Evolutionary conservation across 2,329 filamentous ascomycete species (phyloP).

Genomic region (Fusarium domesticum): DNA sequence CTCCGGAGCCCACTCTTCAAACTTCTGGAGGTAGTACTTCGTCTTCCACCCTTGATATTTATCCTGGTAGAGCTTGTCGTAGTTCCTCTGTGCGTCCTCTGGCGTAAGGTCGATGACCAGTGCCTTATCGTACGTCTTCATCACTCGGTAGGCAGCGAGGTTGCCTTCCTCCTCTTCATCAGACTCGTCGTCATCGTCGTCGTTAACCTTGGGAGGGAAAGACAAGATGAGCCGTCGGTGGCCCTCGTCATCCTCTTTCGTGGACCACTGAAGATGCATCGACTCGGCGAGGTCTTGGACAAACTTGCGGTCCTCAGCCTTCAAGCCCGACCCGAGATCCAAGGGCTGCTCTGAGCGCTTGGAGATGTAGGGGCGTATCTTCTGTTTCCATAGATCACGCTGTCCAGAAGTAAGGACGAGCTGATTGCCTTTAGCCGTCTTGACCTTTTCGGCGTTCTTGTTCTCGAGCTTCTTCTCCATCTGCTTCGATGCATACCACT

Average conservation of each 20-base stretch:
- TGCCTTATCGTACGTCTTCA: conserved; percentile 89
- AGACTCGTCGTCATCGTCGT: conserved; percentile 43
- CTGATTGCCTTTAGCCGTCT: conserved; percentile 53
- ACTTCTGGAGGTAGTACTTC: conserved; percentile 87
- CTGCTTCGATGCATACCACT: conserved; percentile 88
- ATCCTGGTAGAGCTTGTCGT: conserved; percentile 81
- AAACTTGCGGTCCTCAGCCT: conserved; percentile 87
- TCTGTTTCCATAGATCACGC: conserved; percentile 74
- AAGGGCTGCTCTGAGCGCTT: conserved; percentile 63
- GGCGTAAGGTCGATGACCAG: conserved; percentile 75
- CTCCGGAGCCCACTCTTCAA: conserved; percentile 77
- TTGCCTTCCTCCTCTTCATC: conserved; percentile 70
- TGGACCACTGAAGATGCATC: conserved; percentile 56
- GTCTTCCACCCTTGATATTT: conserved; percentile 95
- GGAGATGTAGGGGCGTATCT: conserved; percentile 78
- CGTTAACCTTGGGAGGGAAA: conserved; percentile 43
- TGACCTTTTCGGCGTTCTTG: conserved; percentile 56
- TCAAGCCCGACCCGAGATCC: conserved; percentile 69
- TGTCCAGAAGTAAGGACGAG: conserved; percentile 76
- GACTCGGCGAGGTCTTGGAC: conserved; percentile 77
- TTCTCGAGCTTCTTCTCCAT: conserved; percentile 60
- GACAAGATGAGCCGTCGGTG: conserved; percentile 51
- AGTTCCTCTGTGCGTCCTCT: conserved; percentile 74
- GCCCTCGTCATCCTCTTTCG: conserved; percentile 55
- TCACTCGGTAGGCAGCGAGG: conserved; percentile 77